Conservation (phyloP, 2,329 filamentous ascomycete species). For the Curvularia sp. region DNA sequence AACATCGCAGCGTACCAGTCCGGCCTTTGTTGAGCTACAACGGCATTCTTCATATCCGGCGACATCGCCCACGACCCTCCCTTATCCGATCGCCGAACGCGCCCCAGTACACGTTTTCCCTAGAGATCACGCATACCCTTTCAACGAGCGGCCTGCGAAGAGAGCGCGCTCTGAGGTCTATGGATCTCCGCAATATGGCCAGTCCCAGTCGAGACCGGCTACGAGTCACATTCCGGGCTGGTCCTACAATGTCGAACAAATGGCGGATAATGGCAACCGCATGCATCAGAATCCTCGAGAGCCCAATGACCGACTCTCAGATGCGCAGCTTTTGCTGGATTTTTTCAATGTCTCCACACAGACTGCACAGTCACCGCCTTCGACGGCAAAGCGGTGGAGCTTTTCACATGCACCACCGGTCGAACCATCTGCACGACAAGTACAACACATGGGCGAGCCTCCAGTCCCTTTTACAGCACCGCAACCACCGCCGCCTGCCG, state of each 20-base stretch:
- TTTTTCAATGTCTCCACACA: slow-evolving; percentile 48
- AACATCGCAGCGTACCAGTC: slow-evolving; percentile 47
- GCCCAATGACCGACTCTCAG: slow-evolving; percentile 48
- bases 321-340: slow-evolving; percentile 56
- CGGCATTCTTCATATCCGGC: slow-evolving; percentile 32
- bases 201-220: slow-evolving; percentile 52
- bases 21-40: slow-evolving; percentile 34
- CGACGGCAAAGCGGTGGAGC: slow-evolving; percentile 40
- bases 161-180: slow-evolving; percentile 66
- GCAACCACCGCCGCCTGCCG: slow-evolving; percentile 11
- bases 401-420: slow-evolving; percentile 28
- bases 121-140: slow-evolving; percentile 17
- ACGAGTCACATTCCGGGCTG: slow-evolving; percentile 55
- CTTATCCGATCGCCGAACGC: slow-evolving; percentile 31
- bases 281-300: slow-evolving; percentile 46
- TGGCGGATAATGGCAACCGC: slow-evolving; percentile 44
- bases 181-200: slow-evolving; percentile 51
- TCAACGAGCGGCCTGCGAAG: slow-evolving; percentile 62
- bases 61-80: slow-evolving; percentile 28
- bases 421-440: slow-evolving; percentile 16
- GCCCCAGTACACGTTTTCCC: slow-evolving; percentile 32
- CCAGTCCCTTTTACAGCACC: slow-evolving; percentile 21
- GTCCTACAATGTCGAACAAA: slow-evolving; percentile 51
- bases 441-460: slow-evolving; percentile 17
- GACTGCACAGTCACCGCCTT: slow-evolving; percentile 36